Evolutionary conservation across 768 basidiomycete species (phyloP).

Genomic region (Russula sp.): DNA sequence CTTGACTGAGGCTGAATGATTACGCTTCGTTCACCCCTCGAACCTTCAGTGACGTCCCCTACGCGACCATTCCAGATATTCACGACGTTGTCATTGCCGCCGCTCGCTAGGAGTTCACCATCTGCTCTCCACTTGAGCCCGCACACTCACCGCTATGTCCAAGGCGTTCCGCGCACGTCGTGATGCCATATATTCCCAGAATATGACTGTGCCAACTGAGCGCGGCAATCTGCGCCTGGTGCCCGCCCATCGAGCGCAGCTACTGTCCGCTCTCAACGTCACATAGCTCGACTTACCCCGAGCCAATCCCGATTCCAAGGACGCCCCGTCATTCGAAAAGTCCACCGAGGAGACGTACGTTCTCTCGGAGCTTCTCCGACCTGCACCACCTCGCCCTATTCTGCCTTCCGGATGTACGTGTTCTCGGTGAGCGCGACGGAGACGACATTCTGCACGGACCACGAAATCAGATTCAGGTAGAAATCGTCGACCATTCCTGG

Average conservation of each 20-base stretch:
- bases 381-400: conserved; percentile 78
- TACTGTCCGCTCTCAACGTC: conserved; percentile 77
- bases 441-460: conserved; percentile 83
- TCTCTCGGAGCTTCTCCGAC: conserved; percentile 70
- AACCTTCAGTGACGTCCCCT: conserved; percentile 40
- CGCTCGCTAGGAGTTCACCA: conserved; percentile 89
- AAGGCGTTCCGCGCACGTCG: conserved; percentile 90
- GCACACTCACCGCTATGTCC: conserved; percentile 92
- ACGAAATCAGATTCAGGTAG: conserved; percentile 90
- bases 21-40: conserved; percentile 80
- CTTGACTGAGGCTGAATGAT: conserved; percentile 87
- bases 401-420: conserved; percentile 94
- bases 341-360: conserved; percentile 74
- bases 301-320: conserved; percentile 75
- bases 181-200: conserved; percentile 96
- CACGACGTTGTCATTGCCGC: conserved; percentile 97
- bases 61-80: conserved; percentile 93
- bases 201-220: conserved; percentile 88
- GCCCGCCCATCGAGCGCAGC: conserved; percentile 88
- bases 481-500: conserved; percentile 94
- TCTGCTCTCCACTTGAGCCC: conserved; percentile 72
- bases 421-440: conserved; percentile 85
- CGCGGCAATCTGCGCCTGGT: conserved; percentile 77
- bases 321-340: conserved; percentile 77
- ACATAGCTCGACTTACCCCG: conserved; percentile 93